A percentile compares a stretch with the other conserved stretches of the same genome.
Conservation (phyloP, 1,284 basidiomycete genomes). For the Trametes hirsuta region DNA sequence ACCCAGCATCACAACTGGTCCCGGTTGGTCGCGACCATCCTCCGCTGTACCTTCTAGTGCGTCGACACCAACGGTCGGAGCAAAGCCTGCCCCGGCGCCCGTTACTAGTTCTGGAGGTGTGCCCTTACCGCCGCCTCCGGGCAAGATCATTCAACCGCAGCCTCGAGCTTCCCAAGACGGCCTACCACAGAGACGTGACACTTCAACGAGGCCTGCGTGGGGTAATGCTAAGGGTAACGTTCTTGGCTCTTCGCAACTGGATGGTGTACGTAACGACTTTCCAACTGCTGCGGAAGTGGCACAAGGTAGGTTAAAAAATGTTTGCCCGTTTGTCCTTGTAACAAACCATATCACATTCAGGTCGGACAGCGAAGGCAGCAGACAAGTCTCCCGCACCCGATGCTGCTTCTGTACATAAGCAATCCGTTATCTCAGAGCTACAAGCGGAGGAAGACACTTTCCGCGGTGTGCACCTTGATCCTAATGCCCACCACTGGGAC, state of each 20-base stretch:
- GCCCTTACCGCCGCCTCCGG: constrained; percentile 56
- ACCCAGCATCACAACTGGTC: constrained; percentile 54
- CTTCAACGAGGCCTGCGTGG: constrained; percentile 61
- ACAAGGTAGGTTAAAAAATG: constrained; percentile 54
- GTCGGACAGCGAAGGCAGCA: constrained; percentile 30
- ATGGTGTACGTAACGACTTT: constrained; percentile 66
- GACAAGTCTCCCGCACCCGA: constrained; percentile 38
- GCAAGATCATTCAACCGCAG: constrained; percentile 74
- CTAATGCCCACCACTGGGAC: constrained; percentile 95
- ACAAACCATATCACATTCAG: constrained; percentile 31
- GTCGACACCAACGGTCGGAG: constrained; percentile 41
- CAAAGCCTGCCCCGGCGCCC: constrained; percentile 36
- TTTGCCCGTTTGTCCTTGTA: neutral
- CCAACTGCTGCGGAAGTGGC: constrained; percentile 93
- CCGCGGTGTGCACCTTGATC: constrained; percentile 87
- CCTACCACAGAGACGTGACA: constrained; percentile 47
- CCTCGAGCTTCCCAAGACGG: constrained; percentile 46
- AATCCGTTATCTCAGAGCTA: constrained; percentile 66
- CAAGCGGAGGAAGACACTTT: constrained; percentile 88
- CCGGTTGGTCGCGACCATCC: constrained; percentile 80
- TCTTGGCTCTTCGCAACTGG: constrained; percentile 37
- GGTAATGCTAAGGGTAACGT: constrained; percentile 51
- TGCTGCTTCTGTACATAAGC: constrained; percentile 53
- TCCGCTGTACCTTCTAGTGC: constrained; percentile 64
- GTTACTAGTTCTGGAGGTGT: constrained; percentile 30